Evolutionary conservation across 2,329 filamentous ascomycete species (phyloP).

Genomic region (Endocalyx cinctus): DNA sequence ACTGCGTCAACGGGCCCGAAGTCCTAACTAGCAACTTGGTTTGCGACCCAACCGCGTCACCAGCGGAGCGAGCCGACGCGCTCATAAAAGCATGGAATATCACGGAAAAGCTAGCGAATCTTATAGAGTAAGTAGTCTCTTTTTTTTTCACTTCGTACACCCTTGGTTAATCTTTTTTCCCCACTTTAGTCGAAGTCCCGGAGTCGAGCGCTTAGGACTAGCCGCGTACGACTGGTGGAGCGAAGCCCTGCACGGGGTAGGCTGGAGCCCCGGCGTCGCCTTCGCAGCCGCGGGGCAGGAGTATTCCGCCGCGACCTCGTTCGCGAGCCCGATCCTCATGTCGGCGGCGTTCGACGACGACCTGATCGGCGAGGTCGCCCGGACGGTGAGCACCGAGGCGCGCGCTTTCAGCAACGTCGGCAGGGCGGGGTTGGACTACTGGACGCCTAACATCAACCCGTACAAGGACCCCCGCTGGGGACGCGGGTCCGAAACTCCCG

Average conservation of each 20-base stretch:
- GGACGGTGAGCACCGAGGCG: slow-evolving; percentile 25
- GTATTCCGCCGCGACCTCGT: slow-evolving; percentile 27
- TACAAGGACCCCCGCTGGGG: slow-evolving; percentile 25
- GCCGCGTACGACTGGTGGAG: slow-evolving; percentile 58
- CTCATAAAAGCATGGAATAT: slow-evolving; percentile 28
- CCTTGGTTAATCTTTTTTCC: no score
- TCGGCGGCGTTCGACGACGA: slow-evolving; percentile 29
- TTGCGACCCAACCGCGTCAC: slow-evolving; percentile 24
- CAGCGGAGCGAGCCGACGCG: slow-evolving; percentile 24
- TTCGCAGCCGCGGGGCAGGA: slow-evolving; percentile 19
- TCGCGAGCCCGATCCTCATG: slow-evolving; percentile 27
- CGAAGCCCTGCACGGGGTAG: slow-evolving; percentile 60
- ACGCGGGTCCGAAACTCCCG: slow-evolving; percentile 23
- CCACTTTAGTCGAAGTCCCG: slow-evolving; percentile 30
- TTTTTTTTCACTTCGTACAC: no score
- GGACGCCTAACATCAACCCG: slow-evolving; percentile 25
- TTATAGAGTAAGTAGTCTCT: slow-evolving; percentile 27
- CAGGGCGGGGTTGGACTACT: slow-evolving; percentile 22
- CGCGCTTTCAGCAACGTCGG: slow-evolving; percentile 27
- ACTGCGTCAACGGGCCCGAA: slow-evolving; percentile 27
- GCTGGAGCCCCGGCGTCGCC: slow-evolving; percentile 40
- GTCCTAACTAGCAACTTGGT: slow-evolving; percentile 27
- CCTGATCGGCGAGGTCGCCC: slow-evolving; percentile 21
- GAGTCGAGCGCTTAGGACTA: slow-evolving; percentile 51
- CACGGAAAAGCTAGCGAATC: slow-evolving; percentile 28